A percentile compares a stretch with the other conserved stretches of the same genome.
phyloP scores from a whole-genome alignment of 148 eudicot genomes.

The Euryodendron excelsum region DNA sequence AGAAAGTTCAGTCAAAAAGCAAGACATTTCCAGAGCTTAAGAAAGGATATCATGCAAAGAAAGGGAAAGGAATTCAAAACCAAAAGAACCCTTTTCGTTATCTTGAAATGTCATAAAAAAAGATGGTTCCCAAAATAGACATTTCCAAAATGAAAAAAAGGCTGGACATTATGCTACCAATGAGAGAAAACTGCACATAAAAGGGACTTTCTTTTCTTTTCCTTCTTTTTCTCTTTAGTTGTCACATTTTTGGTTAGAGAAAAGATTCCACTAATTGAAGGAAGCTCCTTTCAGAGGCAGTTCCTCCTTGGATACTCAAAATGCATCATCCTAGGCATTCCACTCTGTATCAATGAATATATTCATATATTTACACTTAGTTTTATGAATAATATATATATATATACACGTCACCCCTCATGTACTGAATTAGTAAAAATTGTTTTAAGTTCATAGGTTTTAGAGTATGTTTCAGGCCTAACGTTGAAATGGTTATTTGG shows the following conservation, averaged over 20 bases:
- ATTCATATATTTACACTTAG: background rate
- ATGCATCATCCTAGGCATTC: no score
- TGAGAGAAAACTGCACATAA: background rate
- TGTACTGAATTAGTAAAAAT: background rate
- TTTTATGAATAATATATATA: background rate
- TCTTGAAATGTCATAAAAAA: background rate
- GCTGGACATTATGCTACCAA: background rate
- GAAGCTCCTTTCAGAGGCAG: background rate
- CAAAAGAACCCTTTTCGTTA: constrained; percentile 18
- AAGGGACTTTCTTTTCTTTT: background rate
- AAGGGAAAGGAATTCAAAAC: constrained; percentile 23
- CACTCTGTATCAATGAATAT: no score
- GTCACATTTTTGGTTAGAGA: background rate
- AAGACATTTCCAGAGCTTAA: constrained; percentile 1
- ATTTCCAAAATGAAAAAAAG: background rate
- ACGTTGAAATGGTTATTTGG: constrained; percentile 24
- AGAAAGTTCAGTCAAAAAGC: constrained; percentile 17
- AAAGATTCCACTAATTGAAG: background rate
- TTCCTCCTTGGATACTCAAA: background rate
- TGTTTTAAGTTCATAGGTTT: background rate
- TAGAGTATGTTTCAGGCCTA: background rate
- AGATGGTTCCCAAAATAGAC: background rate
- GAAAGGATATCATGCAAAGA: constrained; percentile 21
- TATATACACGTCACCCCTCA: background rate
- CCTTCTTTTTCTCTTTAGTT: background rate